These are phyloP conservation scores for Onygenales sp. DNA, from an alignment of 2,329 filamentous ascomycete species.

Conservation along the genomic window DNA sequence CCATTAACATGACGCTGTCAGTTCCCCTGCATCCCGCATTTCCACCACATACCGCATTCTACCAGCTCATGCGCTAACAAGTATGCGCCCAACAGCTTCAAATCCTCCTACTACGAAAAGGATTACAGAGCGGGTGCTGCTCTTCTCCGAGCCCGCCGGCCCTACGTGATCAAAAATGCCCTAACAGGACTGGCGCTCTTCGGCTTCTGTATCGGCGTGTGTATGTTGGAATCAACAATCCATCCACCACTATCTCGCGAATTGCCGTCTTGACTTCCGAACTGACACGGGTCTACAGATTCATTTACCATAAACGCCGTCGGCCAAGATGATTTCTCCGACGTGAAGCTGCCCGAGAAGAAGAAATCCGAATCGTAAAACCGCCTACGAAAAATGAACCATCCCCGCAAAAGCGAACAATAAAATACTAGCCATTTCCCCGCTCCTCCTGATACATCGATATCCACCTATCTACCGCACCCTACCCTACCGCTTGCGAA, in stretches of 20 bases:
- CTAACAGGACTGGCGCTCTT: constrained; percentile 68
- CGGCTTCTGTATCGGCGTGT: constrained; percentile 71
- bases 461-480: no score
- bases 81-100: constrained; percentile 37
- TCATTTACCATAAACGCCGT: constrained; percentile 70
- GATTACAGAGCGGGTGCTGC: constrained; percentile 77
- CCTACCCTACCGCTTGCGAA: no score
- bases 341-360: constrained; percentile 78
- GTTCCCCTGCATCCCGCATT: not conserved
- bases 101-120: constrained; percentile 86
- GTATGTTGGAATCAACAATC: constrained; percentile 48
- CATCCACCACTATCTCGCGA: not conserved
- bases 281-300: constrained; percentile 37
- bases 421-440: not conserved
- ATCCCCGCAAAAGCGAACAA: not conserved
- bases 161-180: constrained; percentile 85
- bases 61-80: not conserved
- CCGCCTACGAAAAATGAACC: no score
- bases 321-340: constrained; percentile 93
- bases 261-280: not conserved
- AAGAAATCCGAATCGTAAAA: not conserved
- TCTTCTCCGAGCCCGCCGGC: constrained; percentile 80
- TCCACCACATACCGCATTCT: not conserved
- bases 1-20: not conserved
- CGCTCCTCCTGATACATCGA: no score